These are phyloP conservation scores for Candida schatavii DNA, from an alignment of 805 yeast genomes.

Conservation along the genomic window DNA sequence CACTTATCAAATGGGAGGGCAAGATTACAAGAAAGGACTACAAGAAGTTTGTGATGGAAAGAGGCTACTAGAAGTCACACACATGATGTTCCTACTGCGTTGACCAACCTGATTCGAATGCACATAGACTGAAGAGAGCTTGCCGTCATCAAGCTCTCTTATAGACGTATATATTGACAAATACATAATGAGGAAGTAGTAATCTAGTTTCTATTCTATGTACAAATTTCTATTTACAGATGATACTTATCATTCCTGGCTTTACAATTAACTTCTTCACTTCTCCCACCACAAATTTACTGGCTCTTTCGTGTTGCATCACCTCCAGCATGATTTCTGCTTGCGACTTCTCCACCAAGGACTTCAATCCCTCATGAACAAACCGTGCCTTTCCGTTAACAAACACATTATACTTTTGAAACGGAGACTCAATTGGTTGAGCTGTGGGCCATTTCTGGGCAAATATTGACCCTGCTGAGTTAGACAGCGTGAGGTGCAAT, in stretches of 20 bases:
- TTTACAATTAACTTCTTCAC: constrained; percentile 58
- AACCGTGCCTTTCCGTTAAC: constrained; percentile 71
- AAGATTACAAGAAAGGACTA: constrained; percentile 36
- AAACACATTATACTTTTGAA: constrained; percentile 53
- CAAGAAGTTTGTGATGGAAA: constrained; percentile 27
- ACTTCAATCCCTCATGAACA: constrained; percentile 32
- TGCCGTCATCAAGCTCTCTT: neutral
- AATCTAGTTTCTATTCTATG: neutral
- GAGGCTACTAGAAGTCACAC: constrained; percentile 32
- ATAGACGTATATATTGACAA: constrained; percentile 1
- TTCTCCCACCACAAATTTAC: constrained; percentile 39
- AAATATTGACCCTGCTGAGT: constrained; percentile 50
- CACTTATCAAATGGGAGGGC: constrained; percentile 36
- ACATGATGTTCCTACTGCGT: too few relatives aligned
- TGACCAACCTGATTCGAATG: too few relatives aligned
- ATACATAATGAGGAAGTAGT: neutral
- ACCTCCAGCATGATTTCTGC: constrained; percentile 36
- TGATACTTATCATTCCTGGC: constrained; percentile 18
- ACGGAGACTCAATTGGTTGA: constrained; percentile 38
- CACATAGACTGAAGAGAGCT: too few relatives aligned
- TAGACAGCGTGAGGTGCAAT: constrained; percentile 19
- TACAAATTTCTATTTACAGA: constrained; percentile 3
- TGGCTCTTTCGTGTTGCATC: constrained; percentile 29
- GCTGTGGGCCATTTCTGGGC: constrained; percentile 63
- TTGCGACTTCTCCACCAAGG: constrained; percentile 33